Evolutionary conservation across 2,329 filamentous ascomycete species (phyloP).

Genomic region (Leptographium galeiforme): DNA sequence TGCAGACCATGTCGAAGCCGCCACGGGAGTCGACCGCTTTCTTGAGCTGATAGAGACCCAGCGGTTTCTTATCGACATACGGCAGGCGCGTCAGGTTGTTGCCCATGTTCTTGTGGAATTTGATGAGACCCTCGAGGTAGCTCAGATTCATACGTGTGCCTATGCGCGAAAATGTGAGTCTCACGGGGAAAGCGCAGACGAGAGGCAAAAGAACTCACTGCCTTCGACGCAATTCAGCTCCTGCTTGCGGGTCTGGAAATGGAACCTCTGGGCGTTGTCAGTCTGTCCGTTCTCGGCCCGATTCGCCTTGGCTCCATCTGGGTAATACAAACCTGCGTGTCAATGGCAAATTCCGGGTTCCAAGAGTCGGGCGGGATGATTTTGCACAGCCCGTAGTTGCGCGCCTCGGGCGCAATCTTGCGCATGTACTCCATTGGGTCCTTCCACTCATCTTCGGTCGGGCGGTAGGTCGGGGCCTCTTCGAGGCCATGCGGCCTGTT

Average conservation of each 20-base stretch:
- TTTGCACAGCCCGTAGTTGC: constrained; percentile 84
- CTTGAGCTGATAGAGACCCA: constrained; percentile 91
- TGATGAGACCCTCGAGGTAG: constrained; percentile 86
- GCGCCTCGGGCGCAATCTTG: constrained; percentile 78
- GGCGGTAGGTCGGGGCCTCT: constrained; percentile 82
- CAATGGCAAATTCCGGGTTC: constrained; percentile 91
- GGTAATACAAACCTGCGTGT: constrained; percentile 64
- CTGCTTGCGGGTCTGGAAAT: constrained; percentile 91
- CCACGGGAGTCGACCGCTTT: constrained; percentile 92
- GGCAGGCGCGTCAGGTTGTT: constrained; percentile 88
- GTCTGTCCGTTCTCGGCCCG: no score
- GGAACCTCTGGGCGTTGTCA: constrained; percentile 58
- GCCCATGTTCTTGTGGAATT: constrained; percentile 94
- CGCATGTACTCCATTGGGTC: constrained; percentile 89
- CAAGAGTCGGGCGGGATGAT: constrained; percentile 87
- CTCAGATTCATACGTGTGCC: constrained; percentile 90
- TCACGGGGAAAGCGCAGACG: not conserved
- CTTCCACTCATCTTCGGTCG: constrained; percentile 86
- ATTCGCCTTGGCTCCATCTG: not conserved
- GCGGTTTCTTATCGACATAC: constrained; percentile 91
- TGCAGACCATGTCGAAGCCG: constrained; percentile 93
- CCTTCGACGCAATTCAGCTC: constrained; percentile 97
- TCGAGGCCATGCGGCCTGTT: constrained; percentile 71
- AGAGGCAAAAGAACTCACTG: constrained; percentile 45
- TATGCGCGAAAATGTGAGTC: constrained; percentile 28